These are phyloP conservation scores for Irpex sp. DNA, from an alignment of 1,284 basidiomycete species.

Conservation along the genomic window DNA sequence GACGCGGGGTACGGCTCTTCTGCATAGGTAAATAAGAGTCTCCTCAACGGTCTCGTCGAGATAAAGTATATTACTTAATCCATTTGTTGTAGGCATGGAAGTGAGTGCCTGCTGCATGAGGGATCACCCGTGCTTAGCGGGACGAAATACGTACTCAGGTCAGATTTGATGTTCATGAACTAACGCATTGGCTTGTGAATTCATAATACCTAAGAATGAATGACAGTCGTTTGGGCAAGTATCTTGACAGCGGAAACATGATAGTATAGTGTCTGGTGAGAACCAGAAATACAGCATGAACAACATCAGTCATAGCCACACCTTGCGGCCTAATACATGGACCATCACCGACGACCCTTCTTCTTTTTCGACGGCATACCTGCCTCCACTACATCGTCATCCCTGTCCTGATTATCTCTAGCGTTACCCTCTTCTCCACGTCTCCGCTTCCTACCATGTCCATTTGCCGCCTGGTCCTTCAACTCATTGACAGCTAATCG, in stretches of 20 bases:
- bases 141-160: conserved; percentile 74
- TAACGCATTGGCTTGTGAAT: conserved; percentile 13
- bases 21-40: conserved; percentile 55
- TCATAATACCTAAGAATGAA: neutral
- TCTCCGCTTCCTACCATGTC: conserved; percentile 55
- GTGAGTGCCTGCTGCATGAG: conserved; percentile 76
- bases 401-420: conserved; percentile 75
- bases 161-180: conserved; percentile 70
- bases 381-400: conserved; percentile 84
- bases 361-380: conserved; percentile 60
- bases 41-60: neutral
- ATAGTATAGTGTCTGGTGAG: too few relatives aligned
- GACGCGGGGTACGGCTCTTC: conserved; percentile 62
- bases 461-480: conserved; percentile 57
- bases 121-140: conserved; percentile 66
- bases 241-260: too few relatives aligned
- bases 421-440: conserved; percentile 40
- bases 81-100: conserved; percentile 52
- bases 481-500: conserved; percentile 81
- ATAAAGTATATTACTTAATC: neutral
- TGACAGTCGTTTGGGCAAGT: too few relatives aligned
- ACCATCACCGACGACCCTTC: conserved; percentile 23
- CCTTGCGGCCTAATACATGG: neutral
- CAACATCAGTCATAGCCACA: neutral
- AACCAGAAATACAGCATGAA: neutral